Evolutionary conservation across 2,329 filamentous ascomycete species (phyloP).

Genomic region (Diatrype stigma): DNA sequence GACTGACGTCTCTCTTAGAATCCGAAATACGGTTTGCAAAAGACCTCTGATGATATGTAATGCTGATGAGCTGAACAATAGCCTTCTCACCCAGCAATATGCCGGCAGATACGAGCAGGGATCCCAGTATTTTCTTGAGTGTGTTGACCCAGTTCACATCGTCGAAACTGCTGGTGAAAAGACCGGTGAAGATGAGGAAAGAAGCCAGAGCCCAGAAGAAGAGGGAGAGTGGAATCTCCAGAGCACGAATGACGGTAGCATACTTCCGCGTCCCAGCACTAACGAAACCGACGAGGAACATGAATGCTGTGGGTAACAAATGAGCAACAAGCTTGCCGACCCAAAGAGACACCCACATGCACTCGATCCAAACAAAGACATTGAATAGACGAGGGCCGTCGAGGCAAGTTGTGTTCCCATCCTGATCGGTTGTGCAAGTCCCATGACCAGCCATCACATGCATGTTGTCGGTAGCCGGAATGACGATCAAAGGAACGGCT

Average conservation of each 20-base stretch:
- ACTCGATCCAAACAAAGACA: conserved; percentile 66
- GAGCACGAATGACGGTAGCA: conserved; percentile 57
- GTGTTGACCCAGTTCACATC: conserved; percentile 50
- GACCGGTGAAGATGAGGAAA: conserved; percentile 57
- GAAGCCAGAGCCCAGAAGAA: conserved; percentile 65
- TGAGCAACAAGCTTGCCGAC: conserved; percentile 61
- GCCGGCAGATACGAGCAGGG: conserved; percentile 62
- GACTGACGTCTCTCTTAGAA: conserved; percentile 79
- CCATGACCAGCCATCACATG: conserved; percentile 35
- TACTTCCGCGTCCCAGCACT: conserved; percentile 69
- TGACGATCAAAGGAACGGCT: conserved; percentile 57
- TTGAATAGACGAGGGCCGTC: conserved; percentile 50
- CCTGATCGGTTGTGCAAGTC: conserved; percentile 11
- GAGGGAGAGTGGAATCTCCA: conserved; percentile 63
- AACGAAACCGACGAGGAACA: conserved; percentile 66
- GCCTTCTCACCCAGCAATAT: conserved; percentile 74
- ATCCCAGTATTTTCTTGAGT: conserved; percentile 62
- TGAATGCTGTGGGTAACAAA: conserved; percentile 57
- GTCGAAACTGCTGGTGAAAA: conserved; percentile 37
- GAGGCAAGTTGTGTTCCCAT: conserved; percentile 14
- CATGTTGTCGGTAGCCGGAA: conserved; percentile 40
- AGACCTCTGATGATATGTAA: conserved; percentile 80
- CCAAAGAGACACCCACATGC: conserved; percentile 66
- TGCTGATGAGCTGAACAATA: conserved; percentile 77
- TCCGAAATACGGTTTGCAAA: conserved; percentile 81